A percentile compares a stretch with the other conserved stretches of the same genome.
phyloP scores from a whole-genome alignment of 176 grass and related monocot species.

The Oryza officinalis region DNA sequence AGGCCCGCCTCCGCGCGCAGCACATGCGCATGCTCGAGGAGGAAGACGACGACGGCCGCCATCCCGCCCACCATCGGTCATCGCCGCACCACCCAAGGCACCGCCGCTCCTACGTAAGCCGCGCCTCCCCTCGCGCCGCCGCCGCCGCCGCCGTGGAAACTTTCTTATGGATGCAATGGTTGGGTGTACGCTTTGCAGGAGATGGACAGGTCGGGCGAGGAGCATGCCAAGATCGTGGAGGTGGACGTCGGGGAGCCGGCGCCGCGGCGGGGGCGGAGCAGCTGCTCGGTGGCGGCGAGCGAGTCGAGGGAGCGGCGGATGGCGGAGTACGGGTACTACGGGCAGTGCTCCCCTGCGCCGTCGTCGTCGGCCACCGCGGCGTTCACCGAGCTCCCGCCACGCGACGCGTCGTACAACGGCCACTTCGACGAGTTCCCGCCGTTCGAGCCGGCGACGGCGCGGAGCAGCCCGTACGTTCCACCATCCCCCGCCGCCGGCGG shows the following conservation, averaged over 20 bases:
- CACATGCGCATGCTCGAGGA: conserved; percentile 63
- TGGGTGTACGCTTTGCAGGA: conserved; percentile 38
- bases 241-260: conserved; percentile 54
- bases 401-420: conserved; percentile 39
- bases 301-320: conserved; percentile 32
- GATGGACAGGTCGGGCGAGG: conserved; percentile 63
- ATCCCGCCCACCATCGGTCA: conserved; percentile 39
- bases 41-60: conserved; percentile 17
- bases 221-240: conserved; percentile 74
- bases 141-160: too few species aligned
- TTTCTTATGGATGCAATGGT: neutral
- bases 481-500: neutral
- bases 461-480: conserved; percentile 39
- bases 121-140: neutral
- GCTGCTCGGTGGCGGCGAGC: conserved; percentile 39
- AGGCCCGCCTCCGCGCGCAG: conserved; percentile 62
- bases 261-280: conserved; percentile 52
- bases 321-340: conserved; percentile 34
- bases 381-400: conserved; percentile 36
- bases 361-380: neutral
- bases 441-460: conserved; percentile 33
- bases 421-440: conserved; percentile 49
- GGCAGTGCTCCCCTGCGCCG: conserved; percentile 46
- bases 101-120: conserved; percentile 63
- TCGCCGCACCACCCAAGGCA: conserved; percentile 56